phyloP scores from a whole-genome alignment of 805 yeast species.

The Sugiyamaella mastotermitis region DNA sequence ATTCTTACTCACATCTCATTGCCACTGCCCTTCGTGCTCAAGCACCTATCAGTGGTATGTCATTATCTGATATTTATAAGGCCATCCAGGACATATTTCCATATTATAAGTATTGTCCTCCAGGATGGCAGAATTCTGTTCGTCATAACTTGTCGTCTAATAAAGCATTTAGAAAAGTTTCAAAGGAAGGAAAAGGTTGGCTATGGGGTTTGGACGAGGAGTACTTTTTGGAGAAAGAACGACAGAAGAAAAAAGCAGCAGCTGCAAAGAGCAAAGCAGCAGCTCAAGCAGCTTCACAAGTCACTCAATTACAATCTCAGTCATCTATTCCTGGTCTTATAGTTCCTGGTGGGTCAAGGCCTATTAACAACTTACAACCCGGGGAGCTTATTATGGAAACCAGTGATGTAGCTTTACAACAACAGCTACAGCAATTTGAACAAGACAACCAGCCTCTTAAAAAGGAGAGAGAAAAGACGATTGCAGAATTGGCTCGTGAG shows the following conservation, averaged over 20 bases:
- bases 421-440: constrained; percentile 1
- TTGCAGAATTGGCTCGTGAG: constrained; percentile 30
- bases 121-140: constrained; percentile 96
- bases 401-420: background rate
- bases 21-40: constrained; percentile 69
- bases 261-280: constrained; percentile 21
- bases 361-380: constrained; percentile 24
- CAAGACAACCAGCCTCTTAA: constrained; percentile 21
- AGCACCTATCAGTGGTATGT: constrained; percentile 66
- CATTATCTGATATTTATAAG: constrained; percentile 76
- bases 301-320: constrained; percentile 10
- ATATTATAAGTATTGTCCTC: constrained; percentile 87
- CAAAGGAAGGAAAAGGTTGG: constrained; percentile 92
- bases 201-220: constrained; percentile 88
- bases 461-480: constrained; percentile 27
- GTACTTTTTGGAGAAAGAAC: constrained; percentile 76
- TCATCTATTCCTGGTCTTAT: constrained; percentile 26
- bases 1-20: constrained; percentile 74
- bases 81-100: constrained; percentile 86
- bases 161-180: constrained; percentile 74
- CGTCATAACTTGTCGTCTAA: constrained; percentile 83
- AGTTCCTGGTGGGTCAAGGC: constrained; percentile 26
- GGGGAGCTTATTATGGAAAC: constrained; percentile 22
- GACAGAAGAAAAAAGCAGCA: constrained; percentile 48
- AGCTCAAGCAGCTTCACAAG: constrained; percentile 14